Evolutionary conservation across 1,139 yeast genomes (phyloP).

Genomic region (Nakaseomyces bracarensis): DNA sequence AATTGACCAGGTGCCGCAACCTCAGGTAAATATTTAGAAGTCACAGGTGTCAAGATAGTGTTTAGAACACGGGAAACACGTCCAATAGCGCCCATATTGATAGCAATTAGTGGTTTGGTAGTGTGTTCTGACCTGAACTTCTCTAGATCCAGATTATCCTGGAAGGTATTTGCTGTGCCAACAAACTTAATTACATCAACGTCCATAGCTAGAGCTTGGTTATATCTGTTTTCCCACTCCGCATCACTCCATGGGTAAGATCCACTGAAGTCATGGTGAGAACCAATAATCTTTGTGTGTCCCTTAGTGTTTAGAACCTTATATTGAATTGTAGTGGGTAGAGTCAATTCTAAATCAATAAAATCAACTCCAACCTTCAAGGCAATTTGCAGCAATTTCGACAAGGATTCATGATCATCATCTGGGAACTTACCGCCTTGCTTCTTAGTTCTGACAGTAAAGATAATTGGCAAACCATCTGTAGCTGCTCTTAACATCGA

Average conservation of each 20-base stretch:
- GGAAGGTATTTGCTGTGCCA: conserved; percentile 56
- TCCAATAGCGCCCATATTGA: conserved; percentile 73
- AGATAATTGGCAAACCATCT: conserved; percentile 63
- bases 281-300: conserved; percentile 66
- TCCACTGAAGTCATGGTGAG: conserved; percentile 69
- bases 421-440: conserved; percentile 83
- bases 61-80: conserved; percentile 74
- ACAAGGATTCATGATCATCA: conserved; percentile 41
- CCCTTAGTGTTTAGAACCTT: conserved; percentile 43
- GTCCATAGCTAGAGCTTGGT: conserved; percentile 55
- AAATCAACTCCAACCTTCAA: conserved; percentile 57
- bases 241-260: conserved; percentile 53
- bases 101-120: conserved; percentile 64
- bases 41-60: conserved; percentile 71
- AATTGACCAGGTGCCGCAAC: conserved; percentile 77
- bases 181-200: conserved; percentile 79
- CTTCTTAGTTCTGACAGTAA: conserved; percentile 64
- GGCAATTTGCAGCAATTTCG: conserved; percentile 50
- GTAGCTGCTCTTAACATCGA: conserved; percentile 57
- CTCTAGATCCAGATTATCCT: conserved; percentile 67
- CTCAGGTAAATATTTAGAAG: conserved; percentile 54
- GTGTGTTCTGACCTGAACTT: conserved; percentile 49
- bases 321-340: conserved; percentile 33
- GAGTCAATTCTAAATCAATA: conserved; percentile 46
- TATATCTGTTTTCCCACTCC: conserved; percentile 68